These are phyloP conservation scores for Orbilia brochopaga DNA, from an alignment of 2,329 filamentous ascomycete genomes.

Conservation along the genomic window DNA sequence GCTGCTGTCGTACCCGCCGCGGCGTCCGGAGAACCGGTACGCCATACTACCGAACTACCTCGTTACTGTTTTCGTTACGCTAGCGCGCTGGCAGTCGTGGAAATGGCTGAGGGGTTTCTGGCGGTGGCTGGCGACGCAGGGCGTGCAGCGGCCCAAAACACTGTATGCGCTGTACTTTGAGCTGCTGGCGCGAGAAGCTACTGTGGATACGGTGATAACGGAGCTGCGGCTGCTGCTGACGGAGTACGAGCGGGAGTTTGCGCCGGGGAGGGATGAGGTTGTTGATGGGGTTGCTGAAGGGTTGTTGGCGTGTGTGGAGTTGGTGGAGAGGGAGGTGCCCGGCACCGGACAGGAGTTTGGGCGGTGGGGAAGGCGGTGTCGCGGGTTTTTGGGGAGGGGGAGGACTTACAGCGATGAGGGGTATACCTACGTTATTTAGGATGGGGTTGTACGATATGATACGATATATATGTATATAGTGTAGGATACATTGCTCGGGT, in stretches of 20 bases:
- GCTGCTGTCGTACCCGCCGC: conserved; percentile 24
- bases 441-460: background rate
- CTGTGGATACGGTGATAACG: conserved; percentile 49
- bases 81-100: conserved; percentile 22
- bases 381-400: conserved; percentile 44
- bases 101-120: conserved; percentile 32
- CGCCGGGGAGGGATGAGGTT: conserved; percentile 17
- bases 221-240: conserved; percentile 43
- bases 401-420: conserved; percentile 13
- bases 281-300: conserved; percentile 37
- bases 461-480: conserved; percentile 26
- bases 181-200: conserved; percentile 50
- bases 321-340: conserved; percentile 52
- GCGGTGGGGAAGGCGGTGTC: conserved; percentile 51
- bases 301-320: conserved; percentile 30
- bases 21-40: conserved; percentile 22
- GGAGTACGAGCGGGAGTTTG: conserved; percentile 41
- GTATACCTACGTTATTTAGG: conserved; percentile 46
- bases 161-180: conserved; percentile 52
- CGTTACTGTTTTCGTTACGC: conserved; percentile 42
- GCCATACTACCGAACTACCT: conserved; percentile 29
- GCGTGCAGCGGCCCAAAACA: conserved; percentile 42
- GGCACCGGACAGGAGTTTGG: conserved; percentile 43
- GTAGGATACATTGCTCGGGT: background rate
- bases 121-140: conserved; percentile 50